Base-by-base conservation (phyloP, 208 protist species). In the Kentomonas sorsogonicus region DNA sequence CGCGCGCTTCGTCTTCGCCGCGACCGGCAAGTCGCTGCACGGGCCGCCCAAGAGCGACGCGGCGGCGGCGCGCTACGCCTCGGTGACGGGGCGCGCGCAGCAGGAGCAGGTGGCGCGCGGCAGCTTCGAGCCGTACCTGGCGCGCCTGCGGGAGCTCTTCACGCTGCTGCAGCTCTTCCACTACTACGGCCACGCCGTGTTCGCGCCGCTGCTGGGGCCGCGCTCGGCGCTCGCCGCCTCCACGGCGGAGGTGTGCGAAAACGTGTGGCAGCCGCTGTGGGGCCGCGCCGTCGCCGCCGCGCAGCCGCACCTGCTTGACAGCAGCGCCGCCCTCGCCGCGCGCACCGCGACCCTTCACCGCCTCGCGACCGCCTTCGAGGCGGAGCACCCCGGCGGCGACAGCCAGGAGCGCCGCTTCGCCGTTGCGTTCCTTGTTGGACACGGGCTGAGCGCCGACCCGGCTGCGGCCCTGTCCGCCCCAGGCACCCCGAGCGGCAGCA, bases 121-220 rank as follows among this genome's bases (percentile, higher is more conserved):
- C 2, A 50, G 69, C 26, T 44, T 88, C n/a, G 46, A 67, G 20
- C 53, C 65, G n/a, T 60, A 72, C 6, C 53, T 86, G 45, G 47
- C 62, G 4, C 76, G 63, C n/a, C 47, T 86, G 10, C 71, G 75
- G 50, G 78, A 64, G 15, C 60, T 60, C 39, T 81, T 86, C 53
- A 53, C 63, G 16, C 60, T 94, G 4, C 50, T 89, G 30, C 74
- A 84, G 65, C 71, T 94, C 18, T 86, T 89, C 34, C 68, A 66
- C 45, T 94, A 90, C 69, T 91, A 88, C 64, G 67, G 55, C 13
- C 58, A 27, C 20, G 77, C 74, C 3, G 81, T 74, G 2, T 83
- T 90, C 31, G 53, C 53, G 9, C 75, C 77, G 22, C 55, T 94
- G 26, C 69, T 91, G 26, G 83, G 83, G 0, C 39, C 55, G 20